Conservation (phyloP, 176 grass and related monocot genomes). For the Oryza meridionalis region DNA sequence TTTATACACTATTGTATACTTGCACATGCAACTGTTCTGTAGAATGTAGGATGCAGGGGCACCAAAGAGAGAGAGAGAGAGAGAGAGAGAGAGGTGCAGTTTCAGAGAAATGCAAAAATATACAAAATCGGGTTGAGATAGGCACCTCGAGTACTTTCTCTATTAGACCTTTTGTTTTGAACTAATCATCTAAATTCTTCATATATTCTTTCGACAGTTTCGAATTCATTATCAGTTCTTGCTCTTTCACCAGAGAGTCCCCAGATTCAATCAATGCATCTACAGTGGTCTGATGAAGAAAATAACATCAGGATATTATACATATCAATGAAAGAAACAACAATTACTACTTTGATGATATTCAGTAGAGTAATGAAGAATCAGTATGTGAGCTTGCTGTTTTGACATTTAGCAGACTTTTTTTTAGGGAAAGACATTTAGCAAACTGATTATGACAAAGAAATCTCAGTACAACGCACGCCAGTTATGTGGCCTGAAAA, state of each 20-base stretch:
- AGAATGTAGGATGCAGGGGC: background rate
- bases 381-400: background rate
- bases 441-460: background rate
- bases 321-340: background rate
- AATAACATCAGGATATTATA: constrained; percentile 22
- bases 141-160: background rate
- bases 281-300: constrained; percentile 57
- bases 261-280: constrained; percentile 75
- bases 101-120: background rate
- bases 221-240: constrained; percentile 77
- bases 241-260: constrained; percentile 71
- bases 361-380: background rate
- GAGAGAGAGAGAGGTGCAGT: background rate
- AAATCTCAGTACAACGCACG: background rate
- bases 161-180: background rate
- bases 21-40: constrained; percentile 17
- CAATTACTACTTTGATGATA: background rate
- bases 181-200: constrained; percentile 84
- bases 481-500: background rate
- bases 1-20: constrained; percentile 6
- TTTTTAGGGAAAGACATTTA: background rate
- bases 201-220: constrained; percentile 90
- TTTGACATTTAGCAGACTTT: background rate
- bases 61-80: background rate
- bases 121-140: constrained; percentile 16